phyloP scores from a whole-genome alignment of 106 monocot species.

The Xerophyta viscosa region DNA sequence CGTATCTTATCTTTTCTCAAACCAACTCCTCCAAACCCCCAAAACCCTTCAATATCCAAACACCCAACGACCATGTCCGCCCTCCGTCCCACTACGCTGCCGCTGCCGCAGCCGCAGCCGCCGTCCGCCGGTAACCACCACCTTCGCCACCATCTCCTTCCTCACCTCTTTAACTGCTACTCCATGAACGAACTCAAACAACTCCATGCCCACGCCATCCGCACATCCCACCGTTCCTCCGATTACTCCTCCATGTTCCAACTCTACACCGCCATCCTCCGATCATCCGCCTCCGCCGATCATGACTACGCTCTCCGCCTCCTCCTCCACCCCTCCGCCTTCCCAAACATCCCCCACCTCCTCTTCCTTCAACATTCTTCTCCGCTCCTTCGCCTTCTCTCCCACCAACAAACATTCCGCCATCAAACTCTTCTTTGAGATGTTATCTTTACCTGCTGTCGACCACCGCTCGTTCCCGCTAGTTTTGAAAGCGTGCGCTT shows the following conservation, averaged over 20 bases:
- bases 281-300: slow-evolving; percentile 6
- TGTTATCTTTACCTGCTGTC: slow-evolving; percentile 17
- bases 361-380: slow-evolving; percentile 42
- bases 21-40: too few relatives aligned
- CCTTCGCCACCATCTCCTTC: slow-evolving; percentile 6
- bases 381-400: slow-evolving; percentile 18
- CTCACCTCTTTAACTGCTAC: slow-evolving; percentile 3
- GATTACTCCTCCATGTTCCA: slow-evolving; percentile 1
- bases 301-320: slow-evolving; percentile 6
- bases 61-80: background rate
- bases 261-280: slow-evolving; percentile 25
- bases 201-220: slow-evolving; percentile 19
- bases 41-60: too few relatives aligned
- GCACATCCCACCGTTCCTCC: slow-evolving; percentile 2
- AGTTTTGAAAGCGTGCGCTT: slow-evolving; percentile 38
- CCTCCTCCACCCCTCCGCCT: slow-evolving; percentile 1
- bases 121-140: background rate
- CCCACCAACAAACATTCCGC: slow-evolving; percentile 8
- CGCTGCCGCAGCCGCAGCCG: background rate
- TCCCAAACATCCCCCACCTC: slow-evolving; percentile 11
- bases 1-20: too few relatives aligned
- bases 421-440: slow-evolving; percentile 25
- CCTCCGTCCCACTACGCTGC: background rate
- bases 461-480: slow-evolving; percentile 45
- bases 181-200: slow-evolving; percentile 21